A percentile compares a stretch with the other conserved stretches of the same genome.
Conservation (phyloP, 176 grass and related monocot species). For the Oryza punctata region DNA sequence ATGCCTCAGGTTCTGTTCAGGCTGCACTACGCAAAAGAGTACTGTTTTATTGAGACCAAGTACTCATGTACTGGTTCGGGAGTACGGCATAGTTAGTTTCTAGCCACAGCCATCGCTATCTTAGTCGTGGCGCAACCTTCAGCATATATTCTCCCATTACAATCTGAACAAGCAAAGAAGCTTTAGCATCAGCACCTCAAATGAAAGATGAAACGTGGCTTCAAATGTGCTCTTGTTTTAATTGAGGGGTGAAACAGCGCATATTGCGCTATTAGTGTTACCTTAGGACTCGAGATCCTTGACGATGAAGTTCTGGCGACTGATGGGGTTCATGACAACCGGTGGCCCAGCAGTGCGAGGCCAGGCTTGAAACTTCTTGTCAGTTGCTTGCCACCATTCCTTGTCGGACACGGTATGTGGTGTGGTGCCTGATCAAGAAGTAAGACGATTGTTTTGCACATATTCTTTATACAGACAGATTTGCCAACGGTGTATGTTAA, state of each 20-base stretch:
- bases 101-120: background rate
- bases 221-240: too few species aligned
- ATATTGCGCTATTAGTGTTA: background rate
- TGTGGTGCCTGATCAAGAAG: conserved; percentile 69
- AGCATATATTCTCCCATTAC: background rate
- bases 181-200: background rate
- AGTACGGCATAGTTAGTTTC: background rate
- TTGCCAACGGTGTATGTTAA: background rate
- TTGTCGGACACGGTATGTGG: conserved; percentile 62
- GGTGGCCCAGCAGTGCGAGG: conserved; percentile 72
- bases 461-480: background rate
- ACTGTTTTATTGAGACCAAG: conserved; percentile 31
- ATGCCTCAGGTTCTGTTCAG: conserved; percentile 12
- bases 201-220: background rate
- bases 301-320: conserved; percentile 87
- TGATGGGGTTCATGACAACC: conserved; percentile 92
- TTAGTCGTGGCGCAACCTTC: background rate
- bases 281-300: conserved; percentile 66
- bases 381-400: conserved; percentile 86
- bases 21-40: background rate
- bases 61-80: background rate
- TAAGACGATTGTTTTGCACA: background rate
- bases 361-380: conserved; percentile 86
- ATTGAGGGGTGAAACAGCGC: background rate
- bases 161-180: background rate